A percentile compares a stretch with the other conserved stretches of the same genome.
These are phyloP conservation scores for Cystoisospora suis DNA, from an alignment of 169 alveolate species.

Conservation along the genomic window DNA sequence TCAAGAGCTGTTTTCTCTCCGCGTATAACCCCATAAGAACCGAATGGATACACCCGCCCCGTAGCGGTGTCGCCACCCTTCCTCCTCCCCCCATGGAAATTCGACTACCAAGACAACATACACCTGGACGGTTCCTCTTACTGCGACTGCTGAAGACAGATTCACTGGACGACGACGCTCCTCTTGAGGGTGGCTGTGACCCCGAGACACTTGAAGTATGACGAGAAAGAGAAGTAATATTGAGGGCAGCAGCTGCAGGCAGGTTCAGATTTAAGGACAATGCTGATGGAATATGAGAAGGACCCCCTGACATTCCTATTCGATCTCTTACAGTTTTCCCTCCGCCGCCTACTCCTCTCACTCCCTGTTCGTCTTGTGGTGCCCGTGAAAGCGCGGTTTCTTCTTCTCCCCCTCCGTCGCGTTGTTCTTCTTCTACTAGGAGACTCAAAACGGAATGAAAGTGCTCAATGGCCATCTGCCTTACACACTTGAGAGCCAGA, in stretches of 20 bases:
- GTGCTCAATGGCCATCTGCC: background rate
- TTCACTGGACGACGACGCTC: no score
- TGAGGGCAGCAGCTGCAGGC: background rate
- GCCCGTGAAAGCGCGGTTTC: background rate
- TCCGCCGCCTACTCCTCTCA: background rate
- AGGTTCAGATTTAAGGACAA: no score
- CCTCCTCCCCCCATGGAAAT: no score
- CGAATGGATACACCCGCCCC: conserved; percentile 1
- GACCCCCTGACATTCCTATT: no score
- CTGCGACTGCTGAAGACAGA: no score
- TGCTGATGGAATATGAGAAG: no score
- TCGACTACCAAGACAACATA: no score
- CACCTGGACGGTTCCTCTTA: no score
- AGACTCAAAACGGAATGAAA: background rate
- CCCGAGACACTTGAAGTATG: background rate
- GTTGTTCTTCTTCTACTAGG: background rate
- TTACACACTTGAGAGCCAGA: background rate
- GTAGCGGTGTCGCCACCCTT: no score
- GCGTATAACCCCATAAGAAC: background rate
- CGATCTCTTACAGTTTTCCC: no score
- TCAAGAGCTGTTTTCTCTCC: background rate
- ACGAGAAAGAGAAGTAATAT: background rate
- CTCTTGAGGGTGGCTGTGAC: background rate
- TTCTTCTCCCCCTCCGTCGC: background rate
- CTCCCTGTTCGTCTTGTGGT: background rate